Conservation (phyloP, 2,329 filamentous ascomycete genomes). For the Stemphylium beticola region DNA sequence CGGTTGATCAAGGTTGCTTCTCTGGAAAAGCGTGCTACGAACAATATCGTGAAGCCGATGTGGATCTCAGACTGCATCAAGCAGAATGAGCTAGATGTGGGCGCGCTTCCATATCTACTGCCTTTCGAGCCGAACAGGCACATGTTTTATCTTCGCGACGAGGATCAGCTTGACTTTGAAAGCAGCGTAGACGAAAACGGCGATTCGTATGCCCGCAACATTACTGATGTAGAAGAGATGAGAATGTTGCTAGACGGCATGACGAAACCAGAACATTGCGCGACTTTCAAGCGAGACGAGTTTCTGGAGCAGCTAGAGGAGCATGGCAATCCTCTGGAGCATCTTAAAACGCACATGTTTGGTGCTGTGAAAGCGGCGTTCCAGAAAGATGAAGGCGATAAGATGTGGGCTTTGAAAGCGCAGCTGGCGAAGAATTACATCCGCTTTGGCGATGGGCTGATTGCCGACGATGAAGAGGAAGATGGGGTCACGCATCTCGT, state of each 20-base stretch:
- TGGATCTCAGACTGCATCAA: constrained; percentile 87
- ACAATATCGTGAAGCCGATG: constrained; percentile 75
- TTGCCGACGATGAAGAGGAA: constrained; percentile 60
- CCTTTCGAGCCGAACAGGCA: constrained; percentile 71
- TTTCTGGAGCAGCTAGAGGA: constrained; percentile 39
- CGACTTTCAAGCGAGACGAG: constrained; percentile 21
- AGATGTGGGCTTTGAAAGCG: constrained; percentile 32
- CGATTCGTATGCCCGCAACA: constrained; percentile 81
- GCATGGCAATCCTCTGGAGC: constrained; percentile 29
- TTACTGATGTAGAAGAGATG: constrained; percentile 67
- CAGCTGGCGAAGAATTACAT: constrained; percentile 64
- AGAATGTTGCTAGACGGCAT: constrained; percentile 50
- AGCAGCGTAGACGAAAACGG: constrained; percentile 75
- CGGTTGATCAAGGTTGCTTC: constrained; percentile 81
- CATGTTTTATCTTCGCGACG: constrained; percentile 71
- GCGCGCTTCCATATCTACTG: constrained; percentile 64
- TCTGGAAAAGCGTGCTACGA: constrained; percentile 72
- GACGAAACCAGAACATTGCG: constrained; percentile 28
- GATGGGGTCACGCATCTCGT: constrained; percentile 74
- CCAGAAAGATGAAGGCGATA: constrained; percentile 1
- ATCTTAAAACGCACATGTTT: constrained; percentile 43
- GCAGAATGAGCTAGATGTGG: constrained; percentile 60
- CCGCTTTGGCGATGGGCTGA: constrained; percentile 70
- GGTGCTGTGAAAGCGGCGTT: constrained; percentile 33
- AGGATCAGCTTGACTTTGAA: constrained; percentile 61